Percentiles rank a stretch among this genome's conserved stretches.
Evolutionary conservation across 1,139 yeast genomes (phyloP).

Genomic region (Saccharomyces pastorianus): DNA sequence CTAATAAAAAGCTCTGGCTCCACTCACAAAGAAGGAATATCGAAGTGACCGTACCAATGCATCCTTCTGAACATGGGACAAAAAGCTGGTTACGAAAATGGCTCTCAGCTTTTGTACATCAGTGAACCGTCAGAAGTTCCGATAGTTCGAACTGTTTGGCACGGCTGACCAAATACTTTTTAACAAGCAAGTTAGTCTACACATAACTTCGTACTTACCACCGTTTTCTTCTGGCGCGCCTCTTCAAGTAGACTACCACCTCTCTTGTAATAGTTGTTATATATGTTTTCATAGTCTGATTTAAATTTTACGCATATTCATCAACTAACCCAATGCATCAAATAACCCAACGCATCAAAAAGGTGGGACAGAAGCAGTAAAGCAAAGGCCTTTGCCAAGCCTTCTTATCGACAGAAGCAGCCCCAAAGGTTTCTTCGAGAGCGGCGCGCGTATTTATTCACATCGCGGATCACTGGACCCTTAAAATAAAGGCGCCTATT

Average conservation of each 20-base stretch:
- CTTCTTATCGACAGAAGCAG: too few relatives aligned
- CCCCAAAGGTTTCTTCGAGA: not conserved
- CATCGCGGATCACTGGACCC: not conserved
- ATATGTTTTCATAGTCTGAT: not conserved
- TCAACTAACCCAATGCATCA: not conserved
- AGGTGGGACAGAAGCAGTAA: too few relatives aligned
- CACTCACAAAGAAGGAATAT: not conserved
- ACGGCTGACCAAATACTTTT: not conserved
- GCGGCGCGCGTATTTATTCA: not conserved
- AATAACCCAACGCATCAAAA: too few relatives aligned
- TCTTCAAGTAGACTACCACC: too few relatives aligned
- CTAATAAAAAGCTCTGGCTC: not conserved
- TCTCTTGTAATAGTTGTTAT: not conserved
- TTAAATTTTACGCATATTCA: not conserved
- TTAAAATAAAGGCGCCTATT: not conserved
- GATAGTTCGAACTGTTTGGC: not conserved
- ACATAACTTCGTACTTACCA: not conserved
- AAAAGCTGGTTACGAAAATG: not conserved
- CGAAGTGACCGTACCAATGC: not conserved
- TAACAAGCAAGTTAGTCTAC: not conserved
- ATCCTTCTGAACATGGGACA: not conserved
- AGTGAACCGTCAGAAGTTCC: not conserved
- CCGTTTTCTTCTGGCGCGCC: not conserved
- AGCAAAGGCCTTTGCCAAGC: too few relatives aligned
- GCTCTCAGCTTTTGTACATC: not conserved